These are phyloP conservation scores for Calycina herbarum DNA, from an alignment of 2,329 filamentous ascomycete species.

Conservation along the genomic window DNA sequence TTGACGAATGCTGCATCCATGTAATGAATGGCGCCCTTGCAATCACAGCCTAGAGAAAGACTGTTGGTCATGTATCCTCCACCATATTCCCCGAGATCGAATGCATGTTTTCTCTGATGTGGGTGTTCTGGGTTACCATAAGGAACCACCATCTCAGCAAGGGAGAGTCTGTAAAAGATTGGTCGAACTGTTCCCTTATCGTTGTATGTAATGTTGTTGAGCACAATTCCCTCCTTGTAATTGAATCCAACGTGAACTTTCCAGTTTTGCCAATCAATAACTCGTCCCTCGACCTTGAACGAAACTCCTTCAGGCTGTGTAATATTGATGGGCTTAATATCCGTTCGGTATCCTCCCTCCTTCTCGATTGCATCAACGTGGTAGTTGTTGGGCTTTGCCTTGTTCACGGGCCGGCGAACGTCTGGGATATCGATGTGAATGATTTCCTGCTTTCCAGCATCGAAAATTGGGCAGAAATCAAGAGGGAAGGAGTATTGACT, in stretches of 20 bases:
- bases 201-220: constrained; percentile 88
- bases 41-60: constrained; percentile 75
- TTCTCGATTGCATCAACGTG: constrained; percentile 70
- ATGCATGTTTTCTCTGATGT: constrained; percentile 79
- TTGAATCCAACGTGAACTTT: constrained; percentile 93
- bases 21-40: constrained; percentile 89
- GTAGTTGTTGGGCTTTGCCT: constrained; percentile 75
- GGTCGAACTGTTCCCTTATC: constrained; percentile 77
- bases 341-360: constrained; percentile 72
- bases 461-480: constrained; percentile 92
- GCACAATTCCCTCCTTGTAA: constrained; percentile 86
- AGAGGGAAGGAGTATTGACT: constrained; percentile 89
- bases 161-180: constrained; percentile 83
- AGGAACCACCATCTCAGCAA: constrained; percentile 92
- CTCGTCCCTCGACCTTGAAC: constrained; percentile 73
- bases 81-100: constrained; percentile 79
- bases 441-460: constrained; percentile 70
- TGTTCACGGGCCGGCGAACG: constrained; percentile 72
- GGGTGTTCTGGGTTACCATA: constrained; percentile 81
- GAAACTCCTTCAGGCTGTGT: constrained; percentile 87
- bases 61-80: constrained; percentile 84
- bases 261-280: constrained; percentile 90
- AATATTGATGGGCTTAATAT: constrained; percentile 84
- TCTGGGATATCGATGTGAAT: constrained; percentile 65
- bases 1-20: constrained; percentile 83